Evolutionary conservation across 2,329 filamentous ascomycete species (phyloP).

Genomic region (Fusarium globosum): DNA sequence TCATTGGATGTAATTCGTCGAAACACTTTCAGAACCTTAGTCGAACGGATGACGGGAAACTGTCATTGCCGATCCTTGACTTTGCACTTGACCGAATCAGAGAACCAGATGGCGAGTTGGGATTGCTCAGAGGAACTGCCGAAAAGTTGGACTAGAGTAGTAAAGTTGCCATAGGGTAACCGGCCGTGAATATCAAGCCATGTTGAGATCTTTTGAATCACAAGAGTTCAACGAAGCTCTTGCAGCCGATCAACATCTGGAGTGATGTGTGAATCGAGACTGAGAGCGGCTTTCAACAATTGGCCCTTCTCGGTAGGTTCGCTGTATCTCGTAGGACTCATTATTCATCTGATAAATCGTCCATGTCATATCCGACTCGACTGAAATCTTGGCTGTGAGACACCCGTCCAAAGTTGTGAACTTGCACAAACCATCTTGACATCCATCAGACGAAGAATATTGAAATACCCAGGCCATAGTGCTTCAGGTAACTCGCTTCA

Average conservation of each 20-base stretch:
- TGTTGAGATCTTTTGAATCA: background rate
- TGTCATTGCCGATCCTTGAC: background rate
- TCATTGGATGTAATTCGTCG: background rate
- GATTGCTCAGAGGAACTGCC: background rate
- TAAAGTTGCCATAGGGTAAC: background rate
- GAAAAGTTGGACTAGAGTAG: background rate
- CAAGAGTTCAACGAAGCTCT: background rate
- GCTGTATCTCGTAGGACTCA: rapidly evolving
- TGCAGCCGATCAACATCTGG: rapidly evolving
- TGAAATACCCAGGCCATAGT: background rate
- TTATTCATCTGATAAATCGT: background rate
- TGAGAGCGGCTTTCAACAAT: too few relatives aligned
- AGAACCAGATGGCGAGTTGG: background rate
- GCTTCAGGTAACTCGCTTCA: background rate
- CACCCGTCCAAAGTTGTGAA: background rate
- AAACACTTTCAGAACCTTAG: background rate
- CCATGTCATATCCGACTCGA: rapidly evolving
- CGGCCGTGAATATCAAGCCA: rapidly evolving
- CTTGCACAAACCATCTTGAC: background rate
- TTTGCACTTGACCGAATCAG: background rate
- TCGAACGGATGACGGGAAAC: background rate
- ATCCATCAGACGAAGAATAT: background rate
- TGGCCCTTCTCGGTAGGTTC: background rate
- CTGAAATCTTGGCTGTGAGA: too few relatives aligned
- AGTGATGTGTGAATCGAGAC: background rate